These are phyloP conservation scores for Sicyos edulis DNA, from an alignment of 306 rosid species.

Conservation along the genomic window DNA sequence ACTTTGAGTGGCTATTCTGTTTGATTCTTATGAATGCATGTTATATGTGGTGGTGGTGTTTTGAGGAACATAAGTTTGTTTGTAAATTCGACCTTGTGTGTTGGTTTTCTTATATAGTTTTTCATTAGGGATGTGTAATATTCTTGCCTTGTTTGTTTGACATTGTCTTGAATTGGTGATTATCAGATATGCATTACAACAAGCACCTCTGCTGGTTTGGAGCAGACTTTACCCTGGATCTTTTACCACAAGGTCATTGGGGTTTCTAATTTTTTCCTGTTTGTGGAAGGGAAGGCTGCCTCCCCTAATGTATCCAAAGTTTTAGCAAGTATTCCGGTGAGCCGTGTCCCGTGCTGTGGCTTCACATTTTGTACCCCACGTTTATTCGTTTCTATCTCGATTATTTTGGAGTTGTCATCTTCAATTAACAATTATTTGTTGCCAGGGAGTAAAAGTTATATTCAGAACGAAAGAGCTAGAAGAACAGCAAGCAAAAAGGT, in stretches of 20 bases:
- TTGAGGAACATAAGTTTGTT: background rate
- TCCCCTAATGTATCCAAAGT: slow-evolving; percentile 64
- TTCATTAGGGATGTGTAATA: background rate
- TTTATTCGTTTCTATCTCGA: background rate
- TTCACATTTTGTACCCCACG: background rate
- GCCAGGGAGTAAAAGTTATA: slow-evolving; percentile 83
- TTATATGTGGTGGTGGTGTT: background rate
- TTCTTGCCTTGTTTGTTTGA: background rate
- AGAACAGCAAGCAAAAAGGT: slow-evolving; percentile 95
- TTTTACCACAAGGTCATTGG: slow-evolving; percentile 92
- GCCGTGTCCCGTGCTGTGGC: slow-evolving; percentile 21
- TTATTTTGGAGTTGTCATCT: background rate
- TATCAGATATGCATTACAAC: slow-evolving; percentile 65
- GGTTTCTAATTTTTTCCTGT: slow-evolving; percentile 73
- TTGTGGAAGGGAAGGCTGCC: slow-evolving; percentile 96
- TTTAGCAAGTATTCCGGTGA: slow-evolving; percentile 81
- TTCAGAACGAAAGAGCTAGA: slow-evolving; percentile 80
- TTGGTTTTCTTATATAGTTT: background rate
- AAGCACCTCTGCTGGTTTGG: slow-evolving; percentile 80
- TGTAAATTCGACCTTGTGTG: background rate
- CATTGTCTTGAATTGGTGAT: background rate
- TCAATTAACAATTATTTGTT: slow-evolving; percentile 6
- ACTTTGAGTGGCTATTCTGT: background rate
- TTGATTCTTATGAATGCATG: background rate
- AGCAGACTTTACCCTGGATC: slow-evolving; percentile 91